These are phyloP conservation scores for Exobasidium cylindrosporum DNA, from an alignment of 1,284 basidiomycete species.

Conservation along the genomic window DNA sequence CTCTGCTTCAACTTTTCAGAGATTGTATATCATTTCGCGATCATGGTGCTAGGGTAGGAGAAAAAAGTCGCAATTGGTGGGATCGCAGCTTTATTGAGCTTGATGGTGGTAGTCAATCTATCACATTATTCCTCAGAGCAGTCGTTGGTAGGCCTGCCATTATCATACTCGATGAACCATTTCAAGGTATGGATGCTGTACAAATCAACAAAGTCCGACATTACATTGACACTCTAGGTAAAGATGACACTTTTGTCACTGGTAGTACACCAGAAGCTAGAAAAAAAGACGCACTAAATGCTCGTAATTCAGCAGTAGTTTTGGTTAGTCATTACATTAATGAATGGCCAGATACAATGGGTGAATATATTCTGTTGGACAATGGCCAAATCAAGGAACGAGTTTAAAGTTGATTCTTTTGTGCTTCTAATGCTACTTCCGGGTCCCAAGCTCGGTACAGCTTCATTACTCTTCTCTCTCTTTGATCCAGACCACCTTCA, in stretches of 20 bases:
- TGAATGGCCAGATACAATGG: slow-evolving; percentile 47
- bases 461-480: slow-evolving; percentile 34
- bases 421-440: slow-evolving; percentile 14
- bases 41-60: not conserved
- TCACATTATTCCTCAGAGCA: slow-evolving; percentile 47
- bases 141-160: slow-evolving; percentile 40
- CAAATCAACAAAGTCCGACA: slow-evolving; percentile 32
- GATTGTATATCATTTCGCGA: not conserved
- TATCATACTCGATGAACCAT: slow-evolving; percentile 52
- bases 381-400: slow-evolving; percentile 35
- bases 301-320: slow-evolving; percentile 29
- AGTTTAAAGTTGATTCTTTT: slow-evolving; percentile 2
- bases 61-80: not conserved
- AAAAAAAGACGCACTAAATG: slow-evolving; percentile 13
- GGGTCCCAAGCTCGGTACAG: slow-evolving; percentile 43
- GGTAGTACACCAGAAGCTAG: slow-evolving; percentile 19
- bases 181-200: slow-evolving; percentile 47
- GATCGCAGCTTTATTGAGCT: slow-evolving; percentile 15
- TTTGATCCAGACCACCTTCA: slow-evolving; percentile 17
- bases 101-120: slow-evolving; percentile 40
- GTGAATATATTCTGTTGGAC: slow-evolving; percentile 32
- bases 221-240: slow-evolving; percentile 29
- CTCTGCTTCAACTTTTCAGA: not conserved
- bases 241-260: not conserved
- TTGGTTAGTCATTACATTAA: slow-evolving; percentile 49